Percentiles rank a stretch among this genome's conserved stretches.
phyloP scores from a whole-genome alignment of 805 yeast species.

The Metschnikowia rubicola region DNA sequence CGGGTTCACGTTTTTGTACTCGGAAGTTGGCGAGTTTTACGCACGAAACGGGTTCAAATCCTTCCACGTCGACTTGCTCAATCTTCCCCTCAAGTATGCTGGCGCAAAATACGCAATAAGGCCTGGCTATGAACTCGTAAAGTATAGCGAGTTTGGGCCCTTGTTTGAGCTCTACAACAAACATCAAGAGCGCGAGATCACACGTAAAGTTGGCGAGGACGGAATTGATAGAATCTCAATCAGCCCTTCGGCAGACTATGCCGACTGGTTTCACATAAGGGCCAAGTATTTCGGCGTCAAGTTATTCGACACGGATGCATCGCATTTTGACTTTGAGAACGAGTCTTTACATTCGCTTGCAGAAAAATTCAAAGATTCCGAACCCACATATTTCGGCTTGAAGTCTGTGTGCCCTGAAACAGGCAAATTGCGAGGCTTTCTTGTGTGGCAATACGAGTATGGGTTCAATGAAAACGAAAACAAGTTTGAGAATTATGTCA shows the following conservation, averaged over 20 bases:
- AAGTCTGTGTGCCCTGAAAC: slow-evolving; percentile 17
- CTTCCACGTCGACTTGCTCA: slow-evolving; percentile 31
- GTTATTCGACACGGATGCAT: slow-evolving; percentile 9
- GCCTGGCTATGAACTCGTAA: slow-evolving; percentile 17
- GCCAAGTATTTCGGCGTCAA: slow-evolving; percentile 28
- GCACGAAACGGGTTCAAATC: slow-evolving; percentile 36
- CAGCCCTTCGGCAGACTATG: slow-evolving; percentile 23
- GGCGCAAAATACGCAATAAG: neutral
- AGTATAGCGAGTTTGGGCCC: slow-evolving; percentile 30
- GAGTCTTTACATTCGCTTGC: slow-evolving; percentile 14
- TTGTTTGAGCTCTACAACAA: slow-evolving; percentile 21
- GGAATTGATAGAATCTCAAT: slow-evolving; percentile 30
- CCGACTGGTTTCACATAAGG: slow-evolving; percentile 44
- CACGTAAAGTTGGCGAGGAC: slow-evolving; percentile 24
- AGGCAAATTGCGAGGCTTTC: slow-evolving; percentile 25
- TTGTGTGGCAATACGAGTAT: slow-evolving; percentile 42
- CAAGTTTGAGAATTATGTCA: slow-evolving; percentile 18
- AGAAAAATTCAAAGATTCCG: slow-evolving; percentile 20
- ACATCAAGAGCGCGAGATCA: slow-evolving; percentile 20
- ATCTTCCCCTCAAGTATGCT: slow-evolving; percentile 19
- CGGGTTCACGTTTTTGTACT: slow-evolving; percentile 38
- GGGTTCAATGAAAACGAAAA: slow-evolving; percentile 13
- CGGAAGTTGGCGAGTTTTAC: slow-evolving; percentile 45
- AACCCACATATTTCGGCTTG: slow-evolving; percentile 35
- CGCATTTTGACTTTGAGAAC: slow-evolving; percentile 3